Evolutionary conservation across 495 filamentous ascomycete genomes (phyloP).

Genomic region (Acidomyces sp.): DNA sequence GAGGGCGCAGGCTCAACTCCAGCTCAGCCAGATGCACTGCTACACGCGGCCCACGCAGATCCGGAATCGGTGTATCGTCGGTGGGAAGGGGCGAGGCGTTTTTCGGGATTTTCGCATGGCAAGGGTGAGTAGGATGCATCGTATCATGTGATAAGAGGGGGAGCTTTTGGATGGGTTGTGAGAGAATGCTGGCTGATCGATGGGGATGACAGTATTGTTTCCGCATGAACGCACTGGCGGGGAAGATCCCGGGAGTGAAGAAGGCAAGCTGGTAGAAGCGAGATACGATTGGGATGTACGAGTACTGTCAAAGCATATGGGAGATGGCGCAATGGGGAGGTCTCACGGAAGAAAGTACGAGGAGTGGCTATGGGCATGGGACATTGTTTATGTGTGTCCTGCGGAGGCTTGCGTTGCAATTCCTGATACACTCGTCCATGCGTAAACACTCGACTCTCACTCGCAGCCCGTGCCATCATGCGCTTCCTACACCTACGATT

Average conservation of each 20-base stretch:
- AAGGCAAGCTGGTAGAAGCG: slow-evolving; percentile 83
- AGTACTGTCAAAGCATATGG: neutral
- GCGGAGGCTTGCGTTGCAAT: no score
- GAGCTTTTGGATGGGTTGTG: neutral
- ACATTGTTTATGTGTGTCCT: no score
- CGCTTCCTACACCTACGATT: no score
- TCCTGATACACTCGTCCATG: no score
- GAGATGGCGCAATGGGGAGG: neutral
- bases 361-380: no score
- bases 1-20: slow-evolving; percentile 78
- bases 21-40: slow-evolving; percentile 85
- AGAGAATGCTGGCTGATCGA: neutral
- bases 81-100: slow-evolving; percentile 74
- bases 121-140: slow-evolving; percentile 48
- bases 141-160: neutral
- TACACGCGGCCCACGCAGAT: slow-evolving; percentile 91
- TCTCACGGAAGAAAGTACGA: neutral
- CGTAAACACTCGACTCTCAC: no score
- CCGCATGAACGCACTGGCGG: slow-evolving; percentile 73
- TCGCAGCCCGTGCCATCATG: no score
- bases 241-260: slow-evolving; percentile 80
- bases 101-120: slow-evolving; percentile 81
- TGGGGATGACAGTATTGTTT: slow-evolving; percentile 61
- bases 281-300: neutral
- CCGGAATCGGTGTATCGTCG: slow-evolving; percentile 78